These are phyloP conservation scores for Alternaria sp. DNA, from an alignment of 2,329 filamentous ascomycete species.

Conservation along the genomic window DNA sequence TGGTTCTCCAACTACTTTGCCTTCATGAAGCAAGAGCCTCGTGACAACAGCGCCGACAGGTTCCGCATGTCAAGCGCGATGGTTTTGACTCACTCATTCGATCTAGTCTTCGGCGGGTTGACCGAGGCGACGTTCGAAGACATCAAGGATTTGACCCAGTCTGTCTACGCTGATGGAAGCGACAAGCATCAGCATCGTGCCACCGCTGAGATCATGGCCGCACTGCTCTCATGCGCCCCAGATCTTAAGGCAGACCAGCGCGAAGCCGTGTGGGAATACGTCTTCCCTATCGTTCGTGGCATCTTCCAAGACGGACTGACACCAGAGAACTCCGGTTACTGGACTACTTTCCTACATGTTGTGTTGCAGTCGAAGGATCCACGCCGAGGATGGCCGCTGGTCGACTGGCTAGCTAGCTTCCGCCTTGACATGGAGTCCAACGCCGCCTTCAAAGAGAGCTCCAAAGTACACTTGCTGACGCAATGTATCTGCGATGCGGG, in stretches of 20 bases:
- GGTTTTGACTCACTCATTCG: conserved; percentile 86
- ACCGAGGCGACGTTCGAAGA: conserved; percentile 84
- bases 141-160: conserved; percentile 78
- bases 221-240: conserved; percentile 78
- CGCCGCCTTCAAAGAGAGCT: conserved; percentile 97
- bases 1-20: conserved; percentile 91
- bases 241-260: conserved; percentile 78
- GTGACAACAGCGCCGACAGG: conserved; percentile 79
- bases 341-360: conserved; percentile 92
- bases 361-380: conserved; percentile 89
- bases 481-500: conserved; percentile 86
- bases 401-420: conserved; percentile 83
- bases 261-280: conserved; percentile 83
- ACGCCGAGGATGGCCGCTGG: conserved; percentile 81
- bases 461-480: conserved; percentile 90
- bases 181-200: conserved; percentile 98
- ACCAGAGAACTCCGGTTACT: conserved; percentile 92
- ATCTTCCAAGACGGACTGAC: conserved; percentile 92
- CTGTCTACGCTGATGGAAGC: conserved; percentile 87
- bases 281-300: conserved; percentile 83
- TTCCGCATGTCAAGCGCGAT: conserved; percentile 90
- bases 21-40: conserved; percentile 94
- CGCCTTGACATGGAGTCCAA: conserved; percentile 93
- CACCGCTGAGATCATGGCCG: conserved; percentile 90
- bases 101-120: conserved; percentile 81